Evolutionary conservation across 2,329 filamentous ascomycete species (phyloP).

Genomic region (Thermoascus crustaceus): DNA sequence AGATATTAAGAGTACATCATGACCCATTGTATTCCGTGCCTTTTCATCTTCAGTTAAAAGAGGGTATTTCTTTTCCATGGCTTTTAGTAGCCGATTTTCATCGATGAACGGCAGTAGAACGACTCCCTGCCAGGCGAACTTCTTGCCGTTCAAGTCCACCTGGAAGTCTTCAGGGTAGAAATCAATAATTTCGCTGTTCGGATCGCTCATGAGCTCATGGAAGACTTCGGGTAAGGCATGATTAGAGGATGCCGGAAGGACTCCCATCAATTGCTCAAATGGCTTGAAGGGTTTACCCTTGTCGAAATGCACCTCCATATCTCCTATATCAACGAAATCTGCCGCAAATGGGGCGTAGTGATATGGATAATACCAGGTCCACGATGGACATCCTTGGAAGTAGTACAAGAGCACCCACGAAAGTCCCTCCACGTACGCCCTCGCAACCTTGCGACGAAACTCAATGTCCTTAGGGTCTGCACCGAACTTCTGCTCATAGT

Average conservation of each 20-base stretch:
- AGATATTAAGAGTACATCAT: conserved; percentile 75
- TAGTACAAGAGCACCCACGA: conserved; percentile 96
- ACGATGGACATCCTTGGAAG: conserved; percentile 94
- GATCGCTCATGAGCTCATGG: conserved; percentile 79
- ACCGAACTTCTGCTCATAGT: conserved; percentile 95
- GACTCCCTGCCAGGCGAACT: conserved; percentile 96
- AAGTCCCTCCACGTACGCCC: conserved; percentile 87
- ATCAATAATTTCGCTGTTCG: conserved; percentile 86
- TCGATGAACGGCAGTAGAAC: conserved; percentile 93
- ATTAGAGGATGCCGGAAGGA: conserved; percentile 84
- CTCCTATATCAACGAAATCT: conserved; percentile 77
- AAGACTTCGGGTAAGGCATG: conserved; percentile 85
- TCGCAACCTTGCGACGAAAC: conserved; percentile 82
- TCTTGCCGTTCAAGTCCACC: conserved; percentile 93
- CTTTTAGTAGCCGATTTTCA: conserved; percentile 71
- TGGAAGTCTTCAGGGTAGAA: conserved; percentile 95
- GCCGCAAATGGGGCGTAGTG: conserved; percentile 97
- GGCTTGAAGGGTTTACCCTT: conserved; percentile 80
- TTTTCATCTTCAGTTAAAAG: conserved; percentile 68
- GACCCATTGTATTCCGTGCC: conserved; percentile 69
- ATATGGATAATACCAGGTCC: conserved; percentile 99
- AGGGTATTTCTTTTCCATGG: conserved; percentile 76
- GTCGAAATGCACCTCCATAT: conserved; percentile 72
- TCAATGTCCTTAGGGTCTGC: conserved; percentile 71
- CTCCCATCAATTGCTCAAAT: conserved; percentile 97